Evolutionary conservation across 768 basidiomycete species (phyloP).

Genomic region (Lanmaoa pseudosensibilis): DNA sequence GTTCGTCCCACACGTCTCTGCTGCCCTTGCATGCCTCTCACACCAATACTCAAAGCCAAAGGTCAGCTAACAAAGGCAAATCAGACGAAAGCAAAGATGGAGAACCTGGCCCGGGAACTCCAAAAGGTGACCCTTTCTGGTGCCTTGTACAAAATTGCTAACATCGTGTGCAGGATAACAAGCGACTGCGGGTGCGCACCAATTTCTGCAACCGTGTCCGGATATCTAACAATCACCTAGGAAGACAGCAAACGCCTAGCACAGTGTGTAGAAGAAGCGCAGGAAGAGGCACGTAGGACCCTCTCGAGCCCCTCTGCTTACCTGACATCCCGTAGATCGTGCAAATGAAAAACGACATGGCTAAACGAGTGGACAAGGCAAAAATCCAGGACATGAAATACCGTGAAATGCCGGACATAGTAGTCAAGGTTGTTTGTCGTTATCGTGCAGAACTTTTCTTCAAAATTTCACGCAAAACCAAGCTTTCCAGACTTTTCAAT

Average conservation of each 20-base stretch:
- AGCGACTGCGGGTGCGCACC: conserved; percentile 71
- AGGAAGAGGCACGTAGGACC: conserved; percentile 62
- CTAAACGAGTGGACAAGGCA: conserved; percentile 76
- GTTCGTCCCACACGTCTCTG: conserved; percentile 38
- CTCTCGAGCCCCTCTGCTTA: not conserved
- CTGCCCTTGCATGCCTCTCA: conserved; percentile 14
- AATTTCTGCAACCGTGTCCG: conserved; percentile 3
- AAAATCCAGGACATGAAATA: conserved; percentile 79
- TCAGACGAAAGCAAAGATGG: conserved; percentile 86
- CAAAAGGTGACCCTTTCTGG: conserved; percentile 62
- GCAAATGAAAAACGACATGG: conserved; percentile 81
- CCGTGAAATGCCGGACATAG: conserved; percentile 85
- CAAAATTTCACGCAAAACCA: conserved; percentile 90
- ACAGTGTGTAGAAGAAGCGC: conserved; percentile 80
- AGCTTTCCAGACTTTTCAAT: conserved; percentile 77
- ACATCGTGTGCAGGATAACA: conserved; percentile 67
- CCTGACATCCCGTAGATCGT: conserved; percentile 48
- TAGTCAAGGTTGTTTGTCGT: conserved; percentile 84
- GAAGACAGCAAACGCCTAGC: conserved; percentile 83
- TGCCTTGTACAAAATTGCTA: conserved; percentile 14
- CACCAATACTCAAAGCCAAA: conserved; percentile 54
- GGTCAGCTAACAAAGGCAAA: conserved; percentile 84
- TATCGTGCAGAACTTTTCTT: conserved; percentile 91
- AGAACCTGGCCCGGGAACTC: conserved; percentile 83
- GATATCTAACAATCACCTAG: conserved; percentile 41